phyloP scores from a whole-genome alignment of 129 eudicot genomes.

The Flaveria bidentis region DNA sequence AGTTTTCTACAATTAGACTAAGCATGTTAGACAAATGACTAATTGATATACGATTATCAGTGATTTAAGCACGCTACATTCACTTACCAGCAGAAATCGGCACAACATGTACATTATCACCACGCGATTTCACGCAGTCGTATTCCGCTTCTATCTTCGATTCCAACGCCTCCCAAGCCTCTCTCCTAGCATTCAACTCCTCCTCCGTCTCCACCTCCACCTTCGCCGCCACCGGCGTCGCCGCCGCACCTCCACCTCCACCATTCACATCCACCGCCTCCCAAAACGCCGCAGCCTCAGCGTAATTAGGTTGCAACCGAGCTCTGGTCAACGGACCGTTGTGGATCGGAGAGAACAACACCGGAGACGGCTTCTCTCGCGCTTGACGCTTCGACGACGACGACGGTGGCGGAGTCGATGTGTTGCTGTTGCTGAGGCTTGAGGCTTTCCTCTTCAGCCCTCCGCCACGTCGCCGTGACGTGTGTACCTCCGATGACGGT shows the following conservation, averaged over 20 bases:
- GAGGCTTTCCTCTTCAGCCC: conserved; percentile 67
- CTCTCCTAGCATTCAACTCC: conserved; percentile 44
- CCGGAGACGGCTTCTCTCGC: conserved; percentile 63
- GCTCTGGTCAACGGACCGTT: conserved; percentile 88
- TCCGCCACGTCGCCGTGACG: conserved; percentile 81
- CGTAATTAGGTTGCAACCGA: conserved; percentile 63
- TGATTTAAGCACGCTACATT: conserved; percentile 17
- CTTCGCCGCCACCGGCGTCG: conserved; percentile 42
- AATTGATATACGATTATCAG: neutral
- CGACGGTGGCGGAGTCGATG: conserved; percentile 49
- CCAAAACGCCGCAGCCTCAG: conserved; percentile 37
- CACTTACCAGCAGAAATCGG: conserved; percentile 81
- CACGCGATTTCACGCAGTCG: conserved; percentile 55
- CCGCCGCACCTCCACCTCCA: conserved; percentile 34
- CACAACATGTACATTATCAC: conserved; percentile 64
- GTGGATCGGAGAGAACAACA: conserved; percentile 67
- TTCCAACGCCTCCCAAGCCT: conserved; percentile 75
- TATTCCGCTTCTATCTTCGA: conserved; percentile 65
- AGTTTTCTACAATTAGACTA: conserved; percentile 1
- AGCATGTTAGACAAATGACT: neutral
- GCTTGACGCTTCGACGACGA: conserved; percentile 71
- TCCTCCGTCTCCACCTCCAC: conserved; percentile 52
- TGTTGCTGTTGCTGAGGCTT: conserved; percentile 40
- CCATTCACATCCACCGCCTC: conserved; percentile 40
- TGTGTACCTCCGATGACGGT: conserved; percentile 47